Conservation (phyloP, 139 green algal genomes). For the Gonium pectorale region DNA sequence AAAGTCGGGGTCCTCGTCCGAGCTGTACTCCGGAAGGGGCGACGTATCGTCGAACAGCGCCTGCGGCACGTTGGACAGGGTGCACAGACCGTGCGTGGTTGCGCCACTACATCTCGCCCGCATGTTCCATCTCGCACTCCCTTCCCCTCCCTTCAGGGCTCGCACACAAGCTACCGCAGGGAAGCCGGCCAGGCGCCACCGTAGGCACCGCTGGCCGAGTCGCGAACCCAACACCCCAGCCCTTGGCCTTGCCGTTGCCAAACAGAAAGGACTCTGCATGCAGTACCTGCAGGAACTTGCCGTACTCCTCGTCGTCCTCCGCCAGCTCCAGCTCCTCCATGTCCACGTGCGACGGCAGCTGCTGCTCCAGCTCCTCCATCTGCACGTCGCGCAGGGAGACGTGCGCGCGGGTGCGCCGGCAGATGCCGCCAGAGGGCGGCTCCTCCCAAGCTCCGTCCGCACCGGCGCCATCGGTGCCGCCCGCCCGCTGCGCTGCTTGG, state of each 20-base stretch:
- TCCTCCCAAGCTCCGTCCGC: not conserved
- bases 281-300: conserved; percentile 39
- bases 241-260: too few species aligned
- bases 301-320: conserved; percentile 44
- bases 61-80: not conserved
- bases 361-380: conserved; percentile 44
- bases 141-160: too few species aligned
- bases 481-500: not conserved
- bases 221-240: too few species aligned
- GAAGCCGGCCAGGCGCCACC: too few species aligned
- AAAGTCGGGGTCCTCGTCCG: conserved; percentile 39
- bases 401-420: conserved; percentile 42
- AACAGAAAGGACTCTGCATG: not conserved
- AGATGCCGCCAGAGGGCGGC: conserved; percentile 27
- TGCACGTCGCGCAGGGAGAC: conserved; percentile 44
- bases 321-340: conserved; percentile 43
- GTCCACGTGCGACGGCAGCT: conserved; percentile 44
- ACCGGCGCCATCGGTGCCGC: not conserved
- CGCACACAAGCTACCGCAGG: too few species aligned
- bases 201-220: too few species aligned
- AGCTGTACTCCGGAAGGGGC: conserved; percentile 29
- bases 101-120: too few species aligned
- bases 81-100: too few species aligned
- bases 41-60: conserved; percentile 23
- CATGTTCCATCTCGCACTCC: too few species aligned